phyloP scores from a whole-genome alignment of 345 rosid species.

The Pseudoturritis turrita region DNA sequence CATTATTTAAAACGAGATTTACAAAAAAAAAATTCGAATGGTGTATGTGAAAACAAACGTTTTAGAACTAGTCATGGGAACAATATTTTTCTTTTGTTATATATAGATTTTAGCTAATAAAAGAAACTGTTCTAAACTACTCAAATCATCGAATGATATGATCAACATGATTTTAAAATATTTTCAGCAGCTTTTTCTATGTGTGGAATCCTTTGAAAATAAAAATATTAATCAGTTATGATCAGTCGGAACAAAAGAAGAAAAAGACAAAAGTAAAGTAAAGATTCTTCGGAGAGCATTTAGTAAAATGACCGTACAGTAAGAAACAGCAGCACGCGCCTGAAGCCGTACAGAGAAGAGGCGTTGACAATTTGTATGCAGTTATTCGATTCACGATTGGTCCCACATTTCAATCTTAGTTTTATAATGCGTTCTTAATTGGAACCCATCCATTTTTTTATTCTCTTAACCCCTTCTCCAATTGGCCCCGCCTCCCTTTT shows the following conservation, averaged over 20 bases:
- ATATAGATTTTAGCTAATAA: neutral
- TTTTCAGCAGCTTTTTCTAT: neutral
- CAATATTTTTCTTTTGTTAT: no score
- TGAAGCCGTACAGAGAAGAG: slow-evolving; percentile 32
- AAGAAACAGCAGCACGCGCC: slow-evolving; percentile 15
- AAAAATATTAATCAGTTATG: neutral
- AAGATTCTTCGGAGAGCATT: no score
- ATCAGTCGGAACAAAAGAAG: neutral
- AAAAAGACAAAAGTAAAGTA: neutral
- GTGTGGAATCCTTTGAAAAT: neutral
- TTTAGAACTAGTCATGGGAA: no score
- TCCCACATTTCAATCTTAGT: neutral
- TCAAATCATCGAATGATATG: neutral
- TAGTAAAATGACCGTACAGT: slow-evolving; percentile 23
- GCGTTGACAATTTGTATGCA: slow-evolving; percentile 19
- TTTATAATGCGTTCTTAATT: slow-evolving; percentile 28
- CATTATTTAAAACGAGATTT: neutral
- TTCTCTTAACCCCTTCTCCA: neutral
- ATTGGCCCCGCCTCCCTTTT: neutral
- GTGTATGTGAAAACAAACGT: neutral
- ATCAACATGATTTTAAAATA: no score
- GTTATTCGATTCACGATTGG: slow-evolving; percentile 1
- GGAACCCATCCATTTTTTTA: slow-evolving; percentile 24
- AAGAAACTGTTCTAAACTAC: neutral
- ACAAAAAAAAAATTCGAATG: neutral